Evolutionary conservation across 2,329 filamentous ascomycete species (phyloP).

Genomic region (Tolypocladium capitatum): DNA sequence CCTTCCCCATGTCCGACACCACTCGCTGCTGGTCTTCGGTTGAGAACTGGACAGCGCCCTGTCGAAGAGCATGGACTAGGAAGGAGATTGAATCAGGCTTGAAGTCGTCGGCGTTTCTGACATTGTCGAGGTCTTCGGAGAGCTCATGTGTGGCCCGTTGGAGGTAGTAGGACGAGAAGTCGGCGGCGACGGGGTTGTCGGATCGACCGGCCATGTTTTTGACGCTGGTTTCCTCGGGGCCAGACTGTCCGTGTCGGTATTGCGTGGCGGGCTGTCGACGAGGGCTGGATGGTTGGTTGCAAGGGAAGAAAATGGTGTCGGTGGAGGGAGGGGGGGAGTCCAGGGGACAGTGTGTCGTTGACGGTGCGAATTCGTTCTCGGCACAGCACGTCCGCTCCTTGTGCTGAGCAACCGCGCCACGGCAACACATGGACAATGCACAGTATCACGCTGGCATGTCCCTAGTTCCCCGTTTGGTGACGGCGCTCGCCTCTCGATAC

Average conservation of each 20-base stretch:
- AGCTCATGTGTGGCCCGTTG: slow-evolving; percentile 57
- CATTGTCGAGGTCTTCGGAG: slow-evolving; percentile 58
- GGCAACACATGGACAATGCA: no score
- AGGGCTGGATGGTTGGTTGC: neutral
- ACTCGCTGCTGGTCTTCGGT: slow-evolving; percentile 20
- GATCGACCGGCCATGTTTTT: neutral
- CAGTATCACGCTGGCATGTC: no score
- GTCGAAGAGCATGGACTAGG: slow-evolving; percentile 54
- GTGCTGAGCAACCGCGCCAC: no score
- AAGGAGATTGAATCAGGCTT: slow-evolving; percentile 49
- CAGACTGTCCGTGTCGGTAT: neutral
- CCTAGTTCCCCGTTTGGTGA: neutral
- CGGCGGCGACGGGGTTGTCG: slow-evolving; percentile 8
- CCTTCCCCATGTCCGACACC: neutral
- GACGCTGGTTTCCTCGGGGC: neutral
- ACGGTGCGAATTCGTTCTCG: neutral
- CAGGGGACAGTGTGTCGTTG: no score
- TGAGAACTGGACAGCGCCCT: slow-evolving; percentile 51
- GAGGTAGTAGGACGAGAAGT: slow-evolving; percentile 55
- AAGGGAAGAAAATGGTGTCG: neutral
- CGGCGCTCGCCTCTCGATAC: no score
- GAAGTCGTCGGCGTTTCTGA: slow-evolving; percentile 59
- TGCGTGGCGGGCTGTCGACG: neutral
- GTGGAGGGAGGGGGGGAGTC: no score
- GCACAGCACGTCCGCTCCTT: no score